A percentile compares a stretch with the other conserved stretches of the same genome.
Evolutionary conservation across 805 yeast genomes (phyloP).

Genomic region (Candida vaughaniae): DNA sequence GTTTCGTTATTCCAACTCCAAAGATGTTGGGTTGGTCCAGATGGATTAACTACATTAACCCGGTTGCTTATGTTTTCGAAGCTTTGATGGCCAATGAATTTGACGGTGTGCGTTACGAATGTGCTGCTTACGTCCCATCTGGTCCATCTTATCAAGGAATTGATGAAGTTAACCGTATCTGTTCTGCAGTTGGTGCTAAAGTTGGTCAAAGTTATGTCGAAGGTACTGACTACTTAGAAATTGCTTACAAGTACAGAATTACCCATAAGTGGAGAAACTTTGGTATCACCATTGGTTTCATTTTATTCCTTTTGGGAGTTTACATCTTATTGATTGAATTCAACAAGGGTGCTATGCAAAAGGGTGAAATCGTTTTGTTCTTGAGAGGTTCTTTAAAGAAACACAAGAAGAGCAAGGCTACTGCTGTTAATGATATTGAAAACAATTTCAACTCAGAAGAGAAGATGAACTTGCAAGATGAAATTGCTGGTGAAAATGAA

Average conservation of each 20-base stretch:
- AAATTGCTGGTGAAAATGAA: conserved; percentile 16
- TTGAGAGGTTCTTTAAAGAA: conserved; percentile 30
- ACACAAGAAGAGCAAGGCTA: conserved; percentile 22
- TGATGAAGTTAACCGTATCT: conserved; percentile 42
- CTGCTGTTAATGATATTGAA: conserved; percentile 28
- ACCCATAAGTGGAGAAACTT: conserved; percentile 77
- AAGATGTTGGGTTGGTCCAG: conserved; percentile 65
- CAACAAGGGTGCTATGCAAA: conserved; percentile 30
- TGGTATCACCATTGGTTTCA: conserved; percentile 60
- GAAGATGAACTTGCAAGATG: conserved; percentile 11
- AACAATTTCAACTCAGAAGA: conserved; percentile 25
- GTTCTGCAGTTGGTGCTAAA: conserved; percentile 59
- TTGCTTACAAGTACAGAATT: conserved; percentile 51
- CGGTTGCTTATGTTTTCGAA: conserved; percentile 49
- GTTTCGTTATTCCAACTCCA: conserved; percentile 44
- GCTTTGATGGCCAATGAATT: conserved; percentile 62
- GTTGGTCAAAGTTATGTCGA: conserved; percentile 52
- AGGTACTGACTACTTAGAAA: conserved; percentile 58
- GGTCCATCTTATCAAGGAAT: conserved; percentile 52
- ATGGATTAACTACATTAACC: conserved; percentile 44
- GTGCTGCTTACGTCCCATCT: conserved; percentile 55
- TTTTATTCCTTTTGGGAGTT: conserved; percentile 38
- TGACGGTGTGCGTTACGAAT: conserved; percentile 29
- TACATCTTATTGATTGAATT: conserved; percentile 11
- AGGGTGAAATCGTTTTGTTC: conserved; percentile 28